A percentile compares a stretch with the other conserved stretches of the same genome.
Evolutionary conservation across 345 rosid genomes (phyloP).

Genomic region (Zanthoxylum bungeanum): DNA sequence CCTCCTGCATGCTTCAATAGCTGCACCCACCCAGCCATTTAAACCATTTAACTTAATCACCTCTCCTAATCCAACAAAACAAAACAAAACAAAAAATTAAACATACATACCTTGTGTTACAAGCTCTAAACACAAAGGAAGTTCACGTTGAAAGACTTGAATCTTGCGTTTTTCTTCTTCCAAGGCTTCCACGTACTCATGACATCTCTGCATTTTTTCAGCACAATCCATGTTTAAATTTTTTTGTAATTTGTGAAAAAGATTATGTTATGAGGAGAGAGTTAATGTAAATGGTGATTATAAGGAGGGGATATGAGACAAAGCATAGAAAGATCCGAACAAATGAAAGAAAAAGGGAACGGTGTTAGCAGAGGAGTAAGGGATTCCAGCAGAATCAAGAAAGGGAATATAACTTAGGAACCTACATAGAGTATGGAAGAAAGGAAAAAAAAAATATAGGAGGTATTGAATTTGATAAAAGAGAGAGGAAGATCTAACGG

Average conservation of each 20-base stretch:
- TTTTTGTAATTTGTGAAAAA: no score
- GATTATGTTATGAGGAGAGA: no score
- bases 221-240: no score
- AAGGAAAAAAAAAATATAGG: no score
- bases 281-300: background rate
- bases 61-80: background rate
- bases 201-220: slow-evolving; percentile 48
- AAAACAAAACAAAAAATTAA: background rate
- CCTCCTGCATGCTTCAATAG: slow-evolving; percentile 73
- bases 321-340: slow-evolving; percentile 51
- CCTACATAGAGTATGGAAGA: slow-evolving; percentile 2
- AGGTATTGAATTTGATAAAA: no score
- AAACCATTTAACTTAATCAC: background rate
- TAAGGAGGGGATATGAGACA: background rate
- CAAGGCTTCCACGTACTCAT: slow-evolving; percentile 62
- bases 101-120: slow-evolving; percentile 67
- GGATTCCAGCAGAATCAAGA: slow-evolving; percentile 75
- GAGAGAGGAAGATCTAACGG: slow-evolving; percentile 6
- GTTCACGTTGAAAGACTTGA: slow-evolving; percentile 88
- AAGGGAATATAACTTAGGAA: slow-evolving; percentile 47
- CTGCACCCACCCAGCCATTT: slow-evolving; percentile 33
- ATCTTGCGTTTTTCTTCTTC: slow-evolving; percentile 91
- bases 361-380: slow-evolving; percentile 28
- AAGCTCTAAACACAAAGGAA: slow-evolving; percentile 90
- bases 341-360: slow-evolving; percentile 1